Conservation (phyloP, 2,329 filamentous ascomycete genomes). For the Aspergillus eucalypticola region DNA sequence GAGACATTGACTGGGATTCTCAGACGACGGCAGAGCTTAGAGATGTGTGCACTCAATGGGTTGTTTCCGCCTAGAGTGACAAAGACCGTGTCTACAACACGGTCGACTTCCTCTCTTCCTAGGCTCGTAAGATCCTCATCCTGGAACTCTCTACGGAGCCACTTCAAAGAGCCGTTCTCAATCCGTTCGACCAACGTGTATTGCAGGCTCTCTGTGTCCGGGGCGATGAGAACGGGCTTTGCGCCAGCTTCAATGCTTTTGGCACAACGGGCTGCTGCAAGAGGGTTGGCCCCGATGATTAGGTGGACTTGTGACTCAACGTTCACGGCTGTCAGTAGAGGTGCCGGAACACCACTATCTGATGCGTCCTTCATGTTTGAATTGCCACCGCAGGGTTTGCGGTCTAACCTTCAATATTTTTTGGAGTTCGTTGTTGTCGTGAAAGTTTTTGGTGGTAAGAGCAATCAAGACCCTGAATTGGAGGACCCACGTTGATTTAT, state of each 20-base stretch:
- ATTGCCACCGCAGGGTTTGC: conserved; percentile 15
- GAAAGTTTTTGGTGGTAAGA: too few relatives aligned
- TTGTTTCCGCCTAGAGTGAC: conserved; percentile 64
- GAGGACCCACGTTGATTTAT: not conserved
- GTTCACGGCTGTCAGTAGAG: conserved; percentile 44
- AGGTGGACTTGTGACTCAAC: conserved; percentile 64
- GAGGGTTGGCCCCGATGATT: conserved; percentile 79
- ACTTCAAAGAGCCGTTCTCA: conserved; percentile 44
- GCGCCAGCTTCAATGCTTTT: conserved; percentile 83
- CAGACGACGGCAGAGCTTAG: conserved; percentile 70
- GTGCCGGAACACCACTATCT: conserved; percentile 23
- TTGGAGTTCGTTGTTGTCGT: not conserved
- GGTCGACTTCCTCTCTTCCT: conserved; percentile 75
- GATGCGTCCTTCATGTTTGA: conserved; percentile 36
- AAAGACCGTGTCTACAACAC: conserved; percentile 88
- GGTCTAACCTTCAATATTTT: not conserved
- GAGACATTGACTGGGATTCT: conserved; percentile 92
- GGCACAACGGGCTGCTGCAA: conserved; percentile 80
- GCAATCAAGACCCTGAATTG: not conserved
- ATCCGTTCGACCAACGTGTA: conserved; percentile 55
- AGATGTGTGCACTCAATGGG: conserved; percentile 63
- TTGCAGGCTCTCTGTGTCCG: conserved; percentile 61
- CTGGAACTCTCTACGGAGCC: conserved; percentile 57
- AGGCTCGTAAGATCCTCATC: conserved; percentile 72
- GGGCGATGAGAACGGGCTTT: conserved; percentile 73